Base-by-base conservation (phyloP, 2,329 filamentous ascomycete genomes). In the Coniochaeta sp. region DNA sequence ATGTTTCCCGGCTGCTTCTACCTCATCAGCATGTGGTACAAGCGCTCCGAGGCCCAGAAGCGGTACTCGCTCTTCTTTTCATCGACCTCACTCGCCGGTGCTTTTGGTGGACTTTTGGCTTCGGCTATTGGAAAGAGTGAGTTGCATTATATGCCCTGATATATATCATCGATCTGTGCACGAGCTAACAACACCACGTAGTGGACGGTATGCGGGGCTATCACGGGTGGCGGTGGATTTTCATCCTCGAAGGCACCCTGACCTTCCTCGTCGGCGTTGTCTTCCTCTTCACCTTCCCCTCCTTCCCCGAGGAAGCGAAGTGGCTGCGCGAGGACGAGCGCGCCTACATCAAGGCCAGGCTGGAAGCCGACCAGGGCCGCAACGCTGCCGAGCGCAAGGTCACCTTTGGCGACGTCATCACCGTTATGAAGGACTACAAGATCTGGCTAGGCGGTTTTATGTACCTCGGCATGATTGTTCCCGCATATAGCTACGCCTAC, bases 51-150 rank as follows among this genome's bases (percentile, higher is more conserved):
- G 75, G 91, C 93, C 2, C 93, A 98, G 74, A 91, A 91, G 69
- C 87, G 95, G 32, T 97, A 93, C 75, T 90, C 88, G 17, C 93
- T 98, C 79, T 98, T 98, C 80, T 98, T 98, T 79, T 87, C 84
- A 68, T 90, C 83, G 30, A 93, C 90, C 0, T 89, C 88, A 0
- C 77, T 93, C 3, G 90, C 90, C 1, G 90, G 90, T 34, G 90
- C 91, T 0, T 97, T 96, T 67, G 92, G 91, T 50, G 92, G 92
- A 2, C 81, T 97, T 1, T 80, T 97, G 4, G 93, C 93, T 0
- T 88, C 86, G 1, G 93, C 88, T 0, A 96, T 97, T 63, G 90
- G 90, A n/a, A 90, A 95, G 69, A 93, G 72, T 74, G 65, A 26
- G 73, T 67, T 19, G 30, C 42, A 6, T 14, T 5, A 42, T 3